These are phyloP conservation scores for Camelina neglecta DNA, from an alignment of 345 rosid species.

Conservation along the genomic window DNA sequence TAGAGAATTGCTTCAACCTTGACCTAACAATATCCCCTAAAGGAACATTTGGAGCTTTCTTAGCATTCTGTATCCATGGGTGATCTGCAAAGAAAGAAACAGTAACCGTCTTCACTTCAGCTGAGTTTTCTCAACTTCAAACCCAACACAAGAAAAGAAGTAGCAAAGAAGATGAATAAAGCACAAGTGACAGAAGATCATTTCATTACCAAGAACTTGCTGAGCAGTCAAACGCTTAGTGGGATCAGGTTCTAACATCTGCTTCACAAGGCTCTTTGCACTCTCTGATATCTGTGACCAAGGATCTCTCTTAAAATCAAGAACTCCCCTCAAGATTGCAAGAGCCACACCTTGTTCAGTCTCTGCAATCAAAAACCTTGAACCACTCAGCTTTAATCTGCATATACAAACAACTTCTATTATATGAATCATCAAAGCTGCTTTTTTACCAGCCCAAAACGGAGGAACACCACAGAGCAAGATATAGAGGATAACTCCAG, in stretches of 20 bases:
- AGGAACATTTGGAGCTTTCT: constrained; percentile 98
- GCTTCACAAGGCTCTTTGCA: constrained; percentile 85
- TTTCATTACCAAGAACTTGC: constrained; percentile 78
- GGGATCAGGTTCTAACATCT: constrained; percentile 87
- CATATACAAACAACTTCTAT: neutral
- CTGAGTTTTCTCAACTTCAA: neutral
- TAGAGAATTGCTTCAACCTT: constrained; percentile 90
- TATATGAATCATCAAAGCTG: neutral
- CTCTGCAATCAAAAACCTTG: constrained; percentile 52
- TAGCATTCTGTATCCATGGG: constrained; percentile 90
- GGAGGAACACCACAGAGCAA: constrained; percentile 91
- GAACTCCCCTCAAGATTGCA: constrained; percentile 82
- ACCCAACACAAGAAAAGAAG: no score
- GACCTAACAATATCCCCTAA: constrained; percentile 97
- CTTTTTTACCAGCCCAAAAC: constrained; percentile 68
- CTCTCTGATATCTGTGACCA: constrained; percentile 94
- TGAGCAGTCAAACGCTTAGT: constrained; percentile 83
- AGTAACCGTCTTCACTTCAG: neutral
- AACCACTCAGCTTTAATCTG: neutral
- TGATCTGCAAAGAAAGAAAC: constrained; percentile 58
- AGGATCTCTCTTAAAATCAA: constrained; percentile 90
- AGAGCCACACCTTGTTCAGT: constrained; percentile 98
- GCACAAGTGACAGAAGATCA: neutral
- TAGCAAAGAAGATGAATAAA: constrained; percentile 6
- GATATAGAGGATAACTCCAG: constrained; percentile 90